Evolutionary conservation across 768 basidiomycete species (phyloP), one percentile per base, ranked within the genome.

Genomic region (Leccinellum luteum): DNA sequence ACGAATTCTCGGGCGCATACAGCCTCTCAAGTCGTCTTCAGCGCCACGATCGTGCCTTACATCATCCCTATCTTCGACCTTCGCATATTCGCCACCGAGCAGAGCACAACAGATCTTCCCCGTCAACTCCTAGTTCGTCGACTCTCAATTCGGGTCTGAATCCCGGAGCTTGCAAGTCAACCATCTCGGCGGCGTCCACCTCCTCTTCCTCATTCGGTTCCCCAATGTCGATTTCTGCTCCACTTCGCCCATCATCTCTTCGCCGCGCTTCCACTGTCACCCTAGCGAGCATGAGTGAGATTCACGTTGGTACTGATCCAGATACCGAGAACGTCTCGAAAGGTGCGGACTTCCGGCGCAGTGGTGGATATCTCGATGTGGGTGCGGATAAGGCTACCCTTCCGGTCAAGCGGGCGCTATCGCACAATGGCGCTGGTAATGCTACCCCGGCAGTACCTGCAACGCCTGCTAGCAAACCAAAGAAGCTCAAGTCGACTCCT

Each of bases 11-110:
- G 13, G 52, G 51, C 55, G 61, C 64, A 63, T 66, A 55, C 67
- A 90, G 87, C 48, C 79, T 89, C 60, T 85, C 87, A 28, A 80
- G 76, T 65, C 83, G 86, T 55, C 79, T 90, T 48, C 87, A 89
- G 67, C 82, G 78, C 63, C 77, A 83, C 52, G 87, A 85, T 58
- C 83, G 79, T 61, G 72, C 76, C 48, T 77, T 85, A 63, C 85
- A 82, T 67, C 85, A 86, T 65, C 85, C 85, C 3, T 87, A 89
- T 72, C 78, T 69, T 28, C 78, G 74, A 44, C 67, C 74, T 1
- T 61, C 79, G 2, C 66, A 71, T 15, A 28, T 56, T 49, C 64
- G 60, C n/a, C 59, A 55, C 45, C 69, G 60, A 3, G 65, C 65
- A 3, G 69, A 65, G 13, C 48, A 72, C 44, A 62, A 59, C 28